Base-by-base conservation (phyloP, 2,329 filamentous ascomycete genomes). In the Pseudogymnoascus sp. region DNA sequence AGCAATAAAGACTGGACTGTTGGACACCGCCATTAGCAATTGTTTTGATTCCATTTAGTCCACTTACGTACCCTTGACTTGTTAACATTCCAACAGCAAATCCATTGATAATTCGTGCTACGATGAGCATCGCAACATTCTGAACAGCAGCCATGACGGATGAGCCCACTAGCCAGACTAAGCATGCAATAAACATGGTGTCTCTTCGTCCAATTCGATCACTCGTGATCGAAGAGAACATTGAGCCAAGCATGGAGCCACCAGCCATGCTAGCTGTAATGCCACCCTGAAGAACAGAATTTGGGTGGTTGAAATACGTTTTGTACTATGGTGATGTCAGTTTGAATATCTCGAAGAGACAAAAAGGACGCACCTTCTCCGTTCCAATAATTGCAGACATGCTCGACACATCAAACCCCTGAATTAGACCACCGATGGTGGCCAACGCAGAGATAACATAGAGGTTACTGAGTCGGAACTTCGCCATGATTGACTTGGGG, bases 81-180 rank as follows among this genome's bases (percentile, higher is more conserved):
- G 86, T 89, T 73, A 84, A 87, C 71, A 90, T 89, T 67, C 88
- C 88, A 64, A 90, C 87, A 58, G 83, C 83, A 66, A 90, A 72
- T 64, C 88, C 88, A 75, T 89, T 89, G 76, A 91, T 84, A 72
- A 89, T 73, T 68, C 88, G 87, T 58, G 88, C 87, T 25, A 83
- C 84, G 58, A 88, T 82, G 21, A 91, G 79, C 88, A 86, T 85
- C 38, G 76, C 78, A 63, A 87, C 83, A 70, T 83, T 81, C 67
- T 86, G 82, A 5, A 83, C 75, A 9, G 83, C 80, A 52, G 78
- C 81, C 60, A 81, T 77, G 64, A 88, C 63, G 2, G 74, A 71
- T 1, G 76, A 77, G 2, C 76, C 77, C 12, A 72, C 67, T 31
- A 80, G 73, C 79, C 79, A 81, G 69, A 72, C 80, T 4, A 80